Evolutionary conservation across 768 basidiomycete genomes (phyloP).

Genomic region (Agrocybe pediades): DNA sequence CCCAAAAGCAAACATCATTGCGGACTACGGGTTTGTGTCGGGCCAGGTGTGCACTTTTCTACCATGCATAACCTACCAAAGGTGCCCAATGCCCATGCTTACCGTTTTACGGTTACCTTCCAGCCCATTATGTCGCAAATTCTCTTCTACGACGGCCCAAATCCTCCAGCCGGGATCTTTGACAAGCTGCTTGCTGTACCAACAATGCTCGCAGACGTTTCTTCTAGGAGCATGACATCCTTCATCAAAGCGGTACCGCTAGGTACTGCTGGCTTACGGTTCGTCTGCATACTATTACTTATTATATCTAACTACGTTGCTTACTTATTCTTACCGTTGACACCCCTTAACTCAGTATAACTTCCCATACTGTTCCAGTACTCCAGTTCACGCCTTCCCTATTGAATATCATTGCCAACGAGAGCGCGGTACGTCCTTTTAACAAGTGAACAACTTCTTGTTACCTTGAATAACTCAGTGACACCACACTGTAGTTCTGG

Average conservation of each 20-base stretch:
- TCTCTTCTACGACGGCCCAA: conserved; percentile 65
- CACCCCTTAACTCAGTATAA: not conserved
- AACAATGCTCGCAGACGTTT: conserved; percentile 34
- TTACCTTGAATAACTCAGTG: not conserved
- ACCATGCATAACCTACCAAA: too few species aligned
- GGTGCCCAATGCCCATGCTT: too few species aligned
- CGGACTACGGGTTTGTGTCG: conserved; percentile 41
- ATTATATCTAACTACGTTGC: too few species aligned
- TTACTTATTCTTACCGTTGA: conserved; percentile 15
- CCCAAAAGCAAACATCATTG: conserved; percentile 53
- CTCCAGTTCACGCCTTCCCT: conserved; percentile 33
- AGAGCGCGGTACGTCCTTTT: conserved; percentile 33
- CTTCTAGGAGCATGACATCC: conserved; percentile 40
- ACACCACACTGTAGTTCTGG: conserved; percentile 42
- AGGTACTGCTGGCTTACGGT: conserved; percentile 28
- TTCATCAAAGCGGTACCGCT: conserved; percentile 40
- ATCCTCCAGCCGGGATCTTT: conserved; percentile 48
- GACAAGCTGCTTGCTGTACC: conserved; percentile 52
- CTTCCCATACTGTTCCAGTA: conserved; percentile 47
- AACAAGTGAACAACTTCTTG: not conserved
- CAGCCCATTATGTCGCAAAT: conserved; percentile 19
- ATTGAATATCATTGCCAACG: conserved; percentile 43
- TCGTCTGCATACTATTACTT: too few species aligned
- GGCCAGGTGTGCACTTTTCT: conserved; percentile 31
- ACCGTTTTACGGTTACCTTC: not conserved